Percentiles rank a stretch among this genome's conserved stretches.
Conservation (phyloP, 2,329 filamentous ascomycete species). For the Ophiostoma tasmaniense region DNA sequence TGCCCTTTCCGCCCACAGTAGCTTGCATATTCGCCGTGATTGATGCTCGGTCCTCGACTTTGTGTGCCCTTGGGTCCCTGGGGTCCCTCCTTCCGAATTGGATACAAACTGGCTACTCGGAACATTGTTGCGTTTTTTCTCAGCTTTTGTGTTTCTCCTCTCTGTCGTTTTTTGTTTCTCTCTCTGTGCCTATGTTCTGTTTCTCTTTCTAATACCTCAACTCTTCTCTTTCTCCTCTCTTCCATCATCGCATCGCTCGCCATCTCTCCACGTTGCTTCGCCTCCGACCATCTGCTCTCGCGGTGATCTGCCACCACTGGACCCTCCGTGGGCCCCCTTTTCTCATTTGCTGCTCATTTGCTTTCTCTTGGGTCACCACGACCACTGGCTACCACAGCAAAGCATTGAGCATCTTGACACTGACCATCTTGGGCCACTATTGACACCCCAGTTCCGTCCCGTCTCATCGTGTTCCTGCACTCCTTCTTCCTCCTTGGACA, state of each 20-base stretch:
- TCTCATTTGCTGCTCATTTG: background rate
- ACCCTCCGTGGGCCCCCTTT: background rate
- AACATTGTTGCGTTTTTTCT: background rate
- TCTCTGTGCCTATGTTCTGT: background rate
- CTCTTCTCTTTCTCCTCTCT: background rate
- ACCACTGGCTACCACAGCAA: background rate
- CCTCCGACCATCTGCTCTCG: background rate
- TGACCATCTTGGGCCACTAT: background rate
- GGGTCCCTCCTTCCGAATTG: background rate
- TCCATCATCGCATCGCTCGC: background rate
- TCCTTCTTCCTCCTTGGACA: background rate
- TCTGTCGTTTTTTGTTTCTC: too few species aligned
- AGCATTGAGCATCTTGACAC: background rate
- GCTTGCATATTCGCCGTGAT: background rate
- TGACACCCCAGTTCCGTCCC: background rate
- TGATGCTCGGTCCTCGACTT: background rate
- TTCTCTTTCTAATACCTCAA: too few species aligned
- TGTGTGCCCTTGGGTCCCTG: conserved; percentile 1
- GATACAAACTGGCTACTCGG: background rate
- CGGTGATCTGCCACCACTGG: background rate
- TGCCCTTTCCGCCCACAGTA: background rate
- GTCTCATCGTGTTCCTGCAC: background rate
- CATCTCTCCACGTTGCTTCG: background rate
- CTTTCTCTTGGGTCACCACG: background rate
- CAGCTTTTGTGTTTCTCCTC: too few species aligned